Evolutionary conservation across 1,284 basidiomycete species (phyloP).

Genomic region (Apiotrichum domesticum): DNA sequence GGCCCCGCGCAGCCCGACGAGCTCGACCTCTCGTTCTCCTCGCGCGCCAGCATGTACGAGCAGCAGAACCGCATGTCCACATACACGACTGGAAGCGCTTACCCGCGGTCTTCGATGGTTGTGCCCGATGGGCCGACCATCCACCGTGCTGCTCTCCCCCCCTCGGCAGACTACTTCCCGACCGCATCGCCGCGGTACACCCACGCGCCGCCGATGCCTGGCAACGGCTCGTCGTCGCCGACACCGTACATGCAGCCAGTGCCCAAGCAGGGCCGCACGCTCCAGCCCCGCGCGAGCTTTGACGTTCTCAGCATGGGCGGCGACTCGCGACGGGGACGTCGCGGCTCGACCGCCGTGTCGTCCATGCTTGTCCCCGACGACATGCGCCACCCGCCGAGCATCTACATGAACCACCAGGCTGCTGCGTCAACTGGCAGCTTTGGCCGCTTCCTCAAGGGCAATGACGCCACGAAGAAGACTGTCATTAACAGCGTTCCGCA

Average conservation of each 20-base stretch:
- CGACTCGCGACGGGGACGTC: constrained; percentile 2
- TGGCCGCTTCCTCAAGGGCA: constrained; percentile 14
- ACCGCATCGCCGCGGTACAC: constrained; percentile 17
- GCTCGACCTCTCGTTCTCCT: constrained; percentile 6
- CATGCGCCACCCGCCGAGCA: constrained; percentile 15
- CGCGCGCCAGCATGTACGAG: constrained; percentile 12
- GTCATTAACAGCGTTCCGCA: constrained; percentile 2
- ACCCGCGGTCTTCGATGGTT: background rate
- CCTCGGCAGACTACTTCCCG: constrained; percentile 18
- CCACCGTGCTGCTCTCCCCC: constrained; percentile 11
- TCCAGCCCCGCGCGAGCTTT: constrained; percentile 20
- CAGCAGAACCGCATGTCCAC: constrained; percentile 16
- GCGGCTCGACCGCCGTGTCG: constrained; percentile 10
- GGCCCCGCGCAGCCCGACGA: background rate
- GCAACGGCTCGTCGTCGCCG: background rate
- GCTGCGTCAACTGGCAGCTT: constrained; percentile 23
- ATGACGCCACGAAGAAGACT: background rate
- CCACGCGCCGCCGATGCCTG: constrained; percentile 2
- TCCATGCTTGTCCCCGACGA: background rate
- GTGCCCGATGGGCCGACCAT: constrained; percentile 7
- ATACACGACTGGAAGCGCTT: background rate
- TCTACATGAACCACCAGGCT: constrained; percentile 27
- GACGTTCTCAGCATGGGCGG: constrained; percentile 6
- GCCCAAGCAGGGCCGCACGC: constrained; percentile 2
- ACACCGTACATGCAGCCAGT: background rate